Conservation (phyloP, 2,329 filamentous ascomycete species). For the Aspergillus intermedius region DNA sequence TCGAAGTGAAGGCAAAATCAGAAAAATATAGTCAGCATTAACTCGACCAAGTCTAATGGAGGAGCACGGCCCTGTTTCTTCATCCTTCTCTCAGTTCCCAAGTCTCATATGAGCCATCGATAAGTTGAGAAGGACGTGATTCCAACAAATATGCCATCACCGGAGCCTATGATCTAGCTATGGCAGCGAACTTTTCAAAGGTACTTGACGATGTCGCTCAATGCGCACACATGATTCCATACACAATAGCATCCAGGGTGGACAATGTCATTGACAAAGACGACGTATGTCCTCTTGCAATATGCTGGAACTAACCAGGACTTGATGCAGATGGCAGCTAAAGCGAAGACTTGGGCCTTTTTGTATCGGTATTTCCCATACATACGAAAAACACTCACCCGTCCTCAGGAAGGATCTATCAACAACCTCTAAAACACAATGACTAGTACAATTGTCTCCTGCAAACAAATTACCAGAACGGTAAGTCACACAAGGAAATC, state of each 20-base stretch:
- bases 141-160: neutral
- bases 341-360: neutral
- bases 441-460: neutral
- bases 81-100: neutral
- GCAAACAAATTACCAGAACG: no score
- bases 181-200: neutral
- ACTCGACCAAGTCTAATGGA: no score
- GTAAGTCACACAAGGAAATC: no score
- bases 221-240: neutral
- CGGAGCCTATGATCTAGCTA: neutral
- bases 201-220: neutral
- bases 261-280: neutral
- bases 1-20: no score
- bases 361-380: neutral
- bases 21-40: no score
- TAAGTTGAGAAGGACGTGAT: neutral
- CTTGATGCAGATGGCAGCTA: neutral
- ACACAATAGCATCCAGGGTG: neutral
- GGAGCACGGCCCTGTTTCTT: no score
- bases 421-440: neutral
- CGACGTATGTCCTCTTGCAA: neutral
- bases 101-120: neutral
- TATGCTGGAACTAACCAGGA: neutral
- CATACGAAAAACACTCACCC: neutral
- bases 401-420: neutral